Percentiles rank a stretch among this genome's conserved stretches.
Conservation (phyloP, 257 asterid genomes). For the Pogostemon cablin region DNA sequence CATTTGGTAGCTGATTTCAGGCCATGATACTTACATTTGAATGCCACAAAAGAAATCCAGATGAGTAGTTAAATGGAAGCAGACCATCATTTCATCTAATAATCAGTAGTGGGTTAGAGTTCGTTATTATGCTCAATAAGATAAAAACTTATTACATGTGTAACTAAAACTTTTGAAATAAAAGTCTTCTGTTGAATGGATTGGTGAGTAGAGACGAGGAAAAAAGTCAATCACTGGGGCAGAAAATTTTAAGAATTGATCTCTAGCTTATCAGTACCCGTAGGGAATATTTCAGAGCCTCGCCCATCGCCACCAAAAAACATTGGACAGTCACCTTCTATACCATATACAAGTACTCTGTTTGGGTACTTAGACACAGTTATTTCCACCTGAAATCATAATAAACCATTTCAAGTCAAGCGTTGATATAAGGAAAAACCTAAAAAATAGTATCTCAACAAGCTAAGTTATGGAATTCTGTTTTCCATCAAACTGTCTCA, state of each 20-base stretch:
- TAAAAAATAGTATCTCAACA: background rate
- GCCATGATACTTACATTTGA: background rate
- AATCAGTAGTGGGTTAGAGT: background rate
- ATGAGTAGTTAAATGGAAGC: background rate
- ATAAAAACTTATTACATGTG: background rate
- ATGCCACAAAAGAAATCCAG: background rate
- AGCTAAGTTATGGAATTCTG: constrained; percentile 12
- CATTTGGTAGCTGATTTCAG: background rate
- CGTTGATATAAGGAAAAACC: background rate
- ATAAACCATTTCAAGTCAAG: constrained; percentile 20
- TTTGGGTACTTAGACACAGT: constrained; percentile 79
- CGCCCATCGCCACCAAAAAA: constrained; percentile 90
- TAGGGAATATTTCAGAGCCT: constrained; percentile 81
- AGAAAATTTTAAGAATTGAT: background rate
- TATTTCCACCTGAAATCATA: constrained; percentile 63
- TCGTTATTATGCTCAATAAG: constrained; percentile 3
- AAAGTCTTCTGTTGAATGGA: constrained; percentile 4
- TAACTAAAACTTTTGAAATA: constrained; percentile 1
- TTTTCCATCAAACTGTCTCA: constrained; percentile 11
- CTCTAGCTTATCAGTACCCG: constrained; percentile 57
- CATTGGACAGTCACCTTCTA: constrained; percentile 89
- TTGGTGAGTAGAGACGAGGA: background rate
- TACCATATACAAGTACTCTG: constrained; percentile 81
- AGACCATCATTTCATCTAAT: background rate
- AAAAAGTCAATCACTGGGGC: constrained; percentile 17